Percentiles rank a stretch among this genome's conserved stretches.
Evolutionary conservation across 2,329 filamentous ascomycete genomes (phyloP).

Genomic region (Neodidymelliopsis sp.): DNA sequence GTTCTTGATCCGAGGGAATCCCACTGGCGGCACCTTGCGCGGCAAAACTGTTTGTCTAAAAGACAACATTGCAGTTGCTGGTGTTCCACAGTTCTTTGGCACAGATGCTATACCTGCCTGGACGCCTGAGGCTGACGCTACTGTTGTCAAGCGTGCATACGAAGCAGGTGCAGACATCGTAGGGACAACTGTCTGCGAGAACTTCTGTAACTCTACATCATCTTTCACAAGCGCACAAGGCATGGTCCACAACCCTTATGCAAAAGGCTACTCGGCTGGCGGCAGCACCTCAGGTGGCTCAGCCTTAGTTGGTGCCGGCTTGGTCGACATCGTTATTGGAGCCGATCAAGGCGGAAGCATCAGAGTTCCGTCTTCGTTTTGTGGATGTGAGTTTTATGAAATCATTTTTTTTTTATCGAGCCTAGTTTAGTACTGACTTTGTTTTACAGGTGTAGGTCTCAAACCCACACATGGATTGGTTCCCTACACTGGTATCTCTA

Average conservation of each 20-base stretch:
- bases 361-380: conserved; percentile 47
- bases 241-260: conserved; percentile 52
- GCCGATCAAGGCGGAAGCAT: conserved; percentile 53
- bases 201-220: conserved; percentile 59
- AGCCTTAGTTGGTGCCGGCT: conserved; percentile 53
- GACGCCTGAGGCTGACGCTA: conserved; percentile 62
- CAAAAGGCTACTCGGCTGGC: conserved; percentile 55
- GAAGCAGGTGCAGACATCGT: conserved; percentile 60
- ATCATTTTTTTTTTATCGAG: background rate
- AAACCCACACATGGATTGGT: conserved; percentile 60
- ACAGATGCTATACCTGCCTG: conserved; percentile 58
- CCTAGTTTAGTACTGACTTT: background rate
- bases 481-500: conserved; percentile 59
- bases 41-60: conserved; percentile 61
- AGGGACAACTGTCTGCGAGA: conserved; percentile 63
- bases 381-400: conserved; percentile 38
- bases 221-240: conserved; percentile 57
- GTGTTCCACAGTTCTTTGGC: conserved; percentile 62
- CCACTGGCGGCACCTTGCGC: conserved; percentile 21
- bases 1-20: conserved; percentile 54
- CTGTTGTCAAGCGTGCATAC: conserved; percentile 59
- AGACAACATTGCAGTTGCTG: conserved; percentile 63
- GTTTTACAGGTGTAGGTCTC: conserved; percentile 22
- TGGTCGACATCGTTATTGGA: conserved; percentile 50
- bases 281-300: conserved; percentile 57